phyloP scores from a whole-genome alignment of 176 grass and related monocot genomes.

The Sorghum bicolor region Sorghum_bicolor_NCBIv3 NC_012872.2:71742501-71743000 shows the following conservation, averaged over 20 bases:
- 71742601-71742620: neutral
- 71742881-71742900: conserved; percentile 61
- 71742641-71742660: neutral
- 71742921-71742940: conserved; percentile 96
- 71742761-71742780: conserved; percentile 79
- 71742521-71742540: conserved; percentile 20
- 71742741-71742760: conserved; percentile 92
- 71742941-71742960: conserved; percentile 95
- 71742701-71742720: neutral
- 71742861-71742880: conserved; percentile 68
- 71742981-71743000: neutral
- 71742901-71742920: conserved; percentile 73
- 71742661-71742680: neutral
- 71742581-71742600: neutral
- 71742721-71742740: conserved; percentile 1
- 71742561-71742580: conserved; percentile 1
- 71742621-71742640: neutral
- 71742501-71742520: conserved; percentile 59
- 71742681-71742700: neutral
- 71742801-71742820: conserved; percentile 81
- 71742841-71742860: conserved; percentile 68
- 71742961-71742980: conserved; percentile 43
- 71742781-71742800: conserved; percentile 75
- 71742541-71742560: conserved; percentile 2
- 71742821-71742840: conserved; percentile 53